Base-by-base conservation (phyloP, 176 grass and related monocot genomes). In the Aechmea fasciata region DNA sequence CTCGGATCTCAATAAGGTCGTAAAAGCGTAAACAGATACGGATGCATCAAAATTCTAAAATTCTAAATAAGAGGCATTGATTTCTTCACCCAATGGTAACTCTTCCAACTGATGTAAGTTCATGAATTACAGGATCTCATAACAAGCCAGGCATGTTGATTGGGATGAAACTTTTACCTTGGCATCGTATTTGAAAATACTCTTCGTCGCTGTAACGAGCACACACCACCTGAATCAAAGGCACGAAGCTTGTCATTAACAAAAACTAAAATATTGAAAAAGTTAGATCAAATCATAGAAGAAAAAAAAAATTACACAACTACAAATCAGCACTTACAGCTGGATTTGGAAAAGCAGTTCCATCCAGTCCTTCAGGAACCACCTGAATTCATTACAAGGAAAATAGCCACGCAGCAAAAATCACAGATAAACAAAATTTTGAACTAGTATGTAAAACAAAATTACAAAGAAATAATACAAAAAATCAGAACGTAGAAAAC, bases 111-210 rank as follows among this genome's bases (percentile, higher is more conserved):
- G 20, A 15, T 15, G n/a, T 61, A 18, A 61, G 10, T 61, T 5
- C n/a, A 61, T n/a, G 17, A 61, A 18, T 13, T 61, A 9, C 20
- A 61, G 13, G 10, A 61, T 61, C 55, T 10, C 15, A 61, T 18
- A 2, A 61, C 20, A 47, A 57, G 47, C 11, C 10, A 50, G 33
- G 33, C 4, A 7, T 41, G 33, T 19, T 77, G 13, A 25, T 17
- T 65, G 11, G 49, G 49, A 29, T 6, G 70, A 18, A 71, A 67
- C 48, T 65, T 74, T 13, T 82, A 97, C 89, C 89, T 93, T 93
- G 78, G 82, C 94, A 97, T 83, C 94, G 89, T 65, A 87, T 75
- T 65, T 73, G 71, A 79, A 97, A 93, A 81, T 87, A 92, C 51
- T 97, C 86, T 78, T 97, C 89, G 75, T 87, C 72, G 0, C 81